These are phyloP conservation scores for Ceratocystis papillata DNA, from an alignment of 2,329 filamentous ascomycete species.

Conservation along the genomic window DNA sequence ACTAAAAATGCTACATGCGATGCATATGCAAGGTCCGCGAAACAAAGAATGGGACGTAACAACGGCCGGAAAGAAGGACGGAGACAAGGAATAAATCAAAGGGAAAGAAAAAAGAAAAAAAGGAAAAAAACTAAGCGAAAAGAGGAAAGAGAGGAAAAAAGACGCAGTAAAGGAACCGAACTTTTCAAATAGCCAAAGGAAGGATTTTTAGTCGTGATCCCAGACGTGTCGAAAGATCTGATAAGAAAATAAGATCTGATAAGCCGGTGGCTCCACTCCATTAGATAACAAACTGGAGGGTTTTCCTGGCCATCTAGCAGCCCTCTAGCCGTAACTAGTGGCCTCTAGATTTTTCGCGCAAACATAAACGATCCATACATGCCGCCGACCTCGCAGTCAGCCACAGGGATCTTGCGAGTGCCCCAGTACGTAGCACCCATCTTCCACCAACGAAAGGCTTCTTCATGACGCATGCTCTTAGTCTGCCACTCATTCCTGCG, in stretches of 20 bases:
- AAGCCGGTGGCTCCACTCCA: neutral
- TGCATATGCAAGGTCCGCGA: constrained; percentile 14
- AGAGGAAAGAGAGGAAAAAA: constrained; percentile 9
- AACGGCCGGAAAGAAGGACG: neutral
- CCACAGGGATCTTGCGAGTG: constrained; percentile 85
- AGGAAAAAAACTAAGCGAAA: neutral
- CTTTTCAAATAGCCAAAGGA: neutral
- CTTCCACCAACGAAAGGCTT: constrained; percentile 60
- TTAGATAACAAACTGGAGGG: no score
- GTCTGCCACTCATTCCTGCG: constrained; percentile 36
- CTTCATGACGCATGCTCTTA: constrained; percentile 30
- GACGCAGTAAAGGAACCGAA: neutral
- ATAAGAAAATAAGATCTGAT: neutral
- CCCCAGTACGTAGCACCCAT: constrained; percentile 78
- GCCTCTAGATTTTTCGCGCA: constrained; percentile 43
- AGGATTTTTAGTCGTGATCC: neutral
- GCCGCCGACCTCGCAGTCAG: constrained; percentile 79
- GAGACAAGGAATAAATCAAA: neutral
- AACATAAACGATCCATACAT: constrained; percentile 74
- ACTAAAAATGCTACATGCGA: constrained; percentile 7
- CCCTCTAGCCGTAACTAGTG: neutral
- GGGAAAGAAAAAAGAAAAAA: constrained; percentile 1
- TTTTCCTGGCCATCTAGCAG: neutral
- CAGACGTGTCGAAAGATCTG: neutral
- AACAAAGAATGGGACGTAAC: constrained; percentile 2